These are phyloP conservation scores for Leccinum subtestaceum DNA, from an alignment of 768 basidiomycete species.

Conservation along the genomic window DNA sequence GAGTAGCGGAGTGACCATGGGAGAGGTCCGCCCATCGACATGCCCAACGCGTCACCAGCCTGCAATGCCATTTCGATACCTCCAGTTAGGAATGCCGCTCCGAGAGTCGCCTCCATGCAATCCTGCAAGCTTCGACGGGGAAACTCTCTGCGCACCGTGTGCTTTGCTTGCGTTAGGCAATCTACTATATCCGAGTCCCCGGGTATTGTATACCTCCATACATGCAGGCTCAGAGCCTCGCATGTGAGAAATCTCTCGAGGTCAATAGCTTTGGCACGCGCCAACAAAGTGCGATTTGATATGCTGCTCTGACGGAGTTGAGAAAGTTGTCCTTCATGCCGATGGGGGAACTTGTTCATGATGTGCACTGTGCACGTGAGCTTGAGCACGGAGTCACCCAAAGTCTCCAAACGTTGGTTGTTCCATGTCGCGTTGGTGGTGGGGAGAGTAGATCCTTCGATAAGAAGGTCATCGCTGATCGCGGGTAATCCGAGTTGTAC, in stretches of 20 bases:
- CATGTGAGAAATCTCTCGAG: constrained; percentile 63
- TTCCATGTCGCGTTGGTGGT: constrained; percentile 59
- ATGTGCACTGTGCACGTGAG: constrained; percentile 73
- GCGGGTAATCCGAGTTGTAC: constrained; percentile 58
- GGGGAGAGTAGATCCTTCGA: constrained; percentile 78
- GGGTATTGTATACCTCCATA: constrained; percentile 57
- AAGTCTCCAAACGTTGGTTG: constrained; percentile 84
- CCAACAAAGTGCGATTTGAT: constrained; percentile 68
- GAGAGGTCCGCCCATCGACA: constrained; percentile 68
- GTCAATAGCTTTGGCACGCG: constrained; percentile 60
- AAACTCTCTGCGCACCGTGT: constrained; percentile 43
- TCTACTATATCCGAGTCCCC: constrained; percentile 37
- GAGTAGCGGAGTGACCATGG: constrained; percentile 67
- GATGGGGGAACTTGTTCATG: constrained; percentile 70
- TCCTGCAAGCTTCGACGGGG: constrained; percentile 78
- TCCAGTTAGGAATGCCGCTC: constrained; percentile 71
- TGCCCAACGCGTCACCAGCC: constrained; percentile 59
- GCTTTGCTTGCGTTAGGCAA: constrained; percentile 25
- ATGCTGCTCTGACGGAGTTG: constrained; percentile 61
- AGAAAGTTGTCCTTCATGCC: constrained; percentile 83
- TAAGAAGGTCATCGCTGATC: constrained; percentile 53
- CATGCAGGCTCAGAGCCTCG: constrained; percentile 50
- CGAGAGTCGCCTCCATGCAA: constrained; percentile 84
- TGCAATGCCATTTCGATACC: constrained; percentile 68
- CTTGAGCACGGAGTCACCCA: constrained; percentile 83